A percentile compares a stretch with the other conserved stretches of the same genome.
Conservation (phyloP, 2,329 filamentous ascomycete genomes). For the Pseudophaeomoniella oleicola region DNA sequence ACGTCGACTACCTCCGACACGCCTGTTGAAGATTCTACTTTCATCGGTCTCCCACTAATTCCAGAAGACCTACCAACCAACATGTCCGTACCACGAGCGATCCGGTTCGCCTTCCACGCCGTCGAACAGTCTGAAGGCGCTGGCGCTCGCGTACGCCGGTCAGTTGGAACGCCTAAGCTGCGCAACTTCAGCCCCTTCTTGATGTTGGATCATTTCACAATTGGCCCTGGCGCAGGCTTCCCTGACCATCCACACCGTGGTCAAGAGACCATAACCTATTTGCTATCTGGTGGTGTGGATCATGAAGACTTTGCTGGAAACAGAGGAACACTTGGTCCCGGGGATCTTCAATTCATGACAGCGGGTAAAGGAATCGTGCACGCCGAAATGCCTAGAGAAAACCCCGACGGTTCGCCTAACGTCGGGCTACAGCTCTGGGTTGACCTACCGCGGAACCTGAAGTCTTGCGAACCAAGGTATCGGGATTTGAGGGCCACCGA, state of each 20-base stretch:
- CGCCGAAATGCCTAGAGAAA: slow-evolving; percentile 82
- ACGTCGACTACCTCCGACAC: not conserved
- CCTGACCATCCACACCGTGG: slow-evolving; percentile 75
- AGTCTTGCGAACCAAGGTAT: slow-evolving; percentile 82
- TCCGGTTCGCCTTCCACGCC: slow-evolving; percentile 72
- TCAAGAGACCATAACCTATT: slow-evolving; percentile 81
- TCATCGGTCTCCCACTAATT: slow-evolving; percentile 35
- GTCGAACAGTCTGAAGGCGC: slow-evolving; percentile 77
- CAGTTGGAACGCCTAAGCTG: slow-evolving; percentile 69
- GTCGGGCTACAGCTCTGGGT: slow-evolving; percentile 93
- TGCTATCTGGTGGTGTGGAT: slow-evolving; percentile 72
- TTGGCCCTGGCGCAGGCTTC: slow-evolving; percentile 70
- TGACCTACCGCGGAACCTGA: slow-evolving; percentile 67
- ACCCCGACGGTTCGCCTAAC: slow-evolving; percentile 60
- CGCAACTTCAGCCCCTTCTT: slow-evolving; percentile 84
- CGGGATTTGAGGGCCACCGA: slow-evolving; percentile 67
- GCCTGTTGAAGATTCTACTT: slow-evolving; percentile 12
- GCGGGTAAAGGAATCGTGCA: slow-evolving; percentile 85
- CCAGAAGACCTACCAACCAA: slow-evolving; percentile 29
- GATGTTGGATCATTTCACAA: slow-evolving; percentile 88
- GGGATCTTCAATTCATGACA: slow-evolving; percentile 98
- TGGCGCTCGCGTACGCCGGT: slow-evolving; percentile 73
- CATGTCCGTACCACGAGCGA: slow-evolving; percentile 58
- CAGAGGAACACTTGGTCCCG: slow-evolving; percentile 65
- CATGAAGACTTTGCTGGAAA: slow-evolving; percentile 88